Evolutionary conservation across 2,329 filamentous ascomycete species (phyloP), one percentile per base, ranked within the genome.

Genomic region (Cercospora sp.): DNA sequence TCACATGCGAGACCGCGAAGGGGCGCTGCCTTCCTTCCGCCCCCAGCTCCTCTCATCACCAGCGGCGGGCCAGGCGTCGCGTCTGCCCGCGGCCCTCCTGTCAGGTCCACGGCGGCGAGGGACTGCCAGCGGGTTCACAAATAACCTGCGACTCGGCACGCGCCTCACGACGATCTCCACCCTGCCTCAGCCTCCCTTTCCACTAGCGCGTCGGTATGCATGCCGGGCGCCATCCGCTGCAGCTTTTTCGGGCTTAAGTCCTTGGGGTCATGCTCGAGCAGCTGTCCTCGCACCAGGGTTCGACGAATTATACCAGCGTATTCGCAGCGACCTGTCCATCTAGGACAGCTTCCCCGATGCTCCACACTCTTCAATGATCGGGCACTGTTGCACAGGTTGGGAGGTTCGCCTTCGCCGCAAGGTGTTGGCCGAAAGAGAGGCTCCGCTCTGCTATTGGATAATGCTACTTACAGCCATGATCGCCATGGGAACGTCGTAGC

Each of bases 101-200:
- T 48, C 42, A 23, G 20, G 23, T 26, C 48, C 5, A n/a, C 48
- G 20, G 20, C 48, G 23, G 23, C 48, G 23, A 53, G 28, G 31
- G 13, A 33, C 13, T 36, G 55, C 30, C 55, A 23, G 13, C 36
- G 60, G 60, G 60, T 45, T 62, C 60, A 62, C 60, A 62, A 62
- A 62, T 40, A 45, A n/a, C 40, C 26, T 18, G 42, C 40, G 60
- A 58, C 55, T 62, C 40, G 58, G 58, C 58, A 60, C 18, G 33
- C 58, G 58, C 33, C 33, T 40, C 59, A 61, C 33, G 60, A 45
- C 60, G 40, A 62, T 62, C 60, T 62, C 36, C 28, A 45, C 23
- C 42, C 60, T 59, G 55, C 26, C 55, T 59, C 60, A 36, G 55
- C 26, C 55, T 59, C 60, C 60, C 60, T 45, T 18, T 45, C 40